phyloP scores from a whole-genome alignment of 1,284 basidiomycete species.

The Stereum hirsutum region DNA sequence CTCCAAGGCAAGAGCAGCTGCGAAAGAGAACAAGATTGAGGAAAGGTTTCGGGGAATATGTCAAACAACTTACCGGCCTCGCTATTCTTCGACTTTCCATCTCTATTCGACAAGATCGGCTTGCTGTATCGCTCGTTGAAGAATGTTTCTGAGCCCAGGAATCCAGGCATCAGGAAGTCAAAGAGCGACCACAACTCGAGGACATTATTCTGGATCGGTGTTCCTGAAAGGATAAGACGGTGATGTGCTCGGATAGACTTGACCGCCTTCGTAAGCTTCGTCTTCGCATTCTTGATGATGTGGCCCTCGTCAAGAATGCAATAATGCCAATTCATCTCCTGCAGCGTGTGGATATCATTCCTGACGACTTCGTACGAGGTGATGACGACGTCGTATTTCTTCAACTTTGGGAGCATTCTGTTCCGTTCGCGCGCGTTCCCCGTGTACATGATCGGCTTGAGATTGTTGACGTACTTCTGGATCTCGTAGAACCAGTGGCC shows the following conservation, averaged over 20 bases:
- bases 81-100: constrained; percentile 90
- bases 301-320: constrained; percentile 99
- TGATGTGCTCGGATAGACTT: constrained; percentile 90
- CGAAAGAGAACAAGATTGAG: constrained; percentile 2
- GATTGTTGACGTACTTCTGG: constrained; percentile 83
- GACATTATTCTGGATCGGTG: constrained; percentile 99
- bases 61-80: constrained; percentile 69
- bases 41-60: constrained; percentile 5
- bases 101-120: constrained; percentile 91
- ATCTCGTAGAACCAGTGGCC: constrained; percentile 99
- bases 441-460: constrained; percentile 84
- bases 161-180: constrained; percentile 99
- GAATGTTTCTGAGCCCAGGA: constrained; percentile 88
- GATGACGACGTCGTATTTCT: constrained; percentile 81
- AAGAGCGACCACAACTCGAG: constrained; percentile 98
- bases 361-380: constrained; percentile 97
- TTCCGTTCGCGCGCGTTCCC: constrained; percentile 87
- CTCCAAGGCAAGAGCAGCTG: constrained; percentile 88
- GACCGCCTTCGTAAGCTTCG: constrained; percentile 94
- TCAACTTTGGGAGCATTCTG: constrained; percentile 56
- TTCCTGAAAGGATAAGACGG: constrained; percentile 91
- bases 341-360: constrained; percentile 82
- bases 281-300: constrained; percentile 98
- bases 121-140: constrained; percentile 97
- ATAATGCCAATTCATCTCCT: constrained; percentile 83